phyloP scores from a whole-genome alignment of 768 basidiomycete species.

The Candolleomyces aberdarensis region DNA sequence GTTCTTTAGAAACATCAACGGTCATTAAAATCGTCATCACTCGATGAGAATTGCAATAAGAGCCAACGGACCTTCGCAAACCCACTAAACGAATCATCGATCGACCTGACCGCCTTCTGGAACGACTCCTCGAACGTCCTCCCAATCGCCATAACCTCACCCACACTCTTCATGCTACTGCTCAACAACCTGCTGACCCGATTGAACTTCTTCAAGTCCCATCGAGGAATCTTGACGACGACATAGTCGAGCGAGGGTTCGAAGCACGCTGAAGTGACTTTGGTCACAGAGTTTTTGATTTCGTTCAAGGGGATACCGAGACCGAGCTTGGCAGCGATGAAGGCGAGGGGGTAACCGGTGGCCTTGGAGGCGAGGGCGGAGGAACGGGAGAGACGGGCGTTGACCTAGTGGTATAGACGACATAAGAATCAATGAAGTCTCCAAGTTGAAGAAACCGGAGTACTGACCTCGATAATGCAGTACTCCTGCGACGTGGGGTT shows the following conservation, averaged over 20 bases:
- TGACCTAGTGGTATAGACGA: slow-evolving; percentile 41
- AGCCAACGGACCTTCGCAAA: slow-evolving; percentile 69
- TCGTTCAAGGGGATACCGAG: slow-evolving; percentile 96
- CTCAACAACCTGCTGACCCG: slow-evolving; percentile 89
- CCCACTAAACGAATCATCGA: slow-evolving; percentile 92
- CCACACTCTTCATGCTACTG: slow-evolving; percentile 98
- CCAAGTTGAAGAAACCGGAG: not conserved
- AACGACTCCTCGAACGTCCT: slow-evolving; percentile 98
- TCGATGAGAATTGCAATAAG: not conserved
- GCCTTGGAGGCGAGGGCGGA: slow-evolving; percentile 98
- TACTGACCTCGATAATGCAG: slow-evolving; percentile 89
- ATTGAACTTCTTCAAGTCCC: slow-evolving; percentile 98
- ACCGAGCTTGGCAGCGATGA: slow-evolving; percentile 97
- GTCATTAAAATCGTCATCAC: not conserved
- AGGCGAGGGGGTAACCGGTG: slow-evolving; percentile 96
- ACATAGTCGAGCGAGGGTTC: slow-evolving; percentile 97
- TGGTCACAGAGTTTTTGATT: slow-evolving; percentile 97
- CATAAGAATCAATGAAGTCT: not conserved
- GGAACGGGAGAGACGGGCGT: slow-evolving; percentile 96
- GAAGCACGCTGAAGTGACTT: slow-evolving; percentile 95
- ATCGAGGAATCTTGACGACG: slow-evolving; percentile 98
- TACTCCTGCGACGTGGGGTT: slow-evolving; percentile 95
- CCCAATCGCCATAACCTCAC: slow-evolving; percentile 99
- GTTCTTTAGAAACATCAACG: slow-evolving; percentile 50
- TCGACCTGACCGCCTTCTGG: slow-evolving; percentile 95